Evolutionary conservation across 78 protist genomes (phyloP), one percentile per base, ranked within the genome.

Genomic region (Cavenderia fasciculata): DNA sequence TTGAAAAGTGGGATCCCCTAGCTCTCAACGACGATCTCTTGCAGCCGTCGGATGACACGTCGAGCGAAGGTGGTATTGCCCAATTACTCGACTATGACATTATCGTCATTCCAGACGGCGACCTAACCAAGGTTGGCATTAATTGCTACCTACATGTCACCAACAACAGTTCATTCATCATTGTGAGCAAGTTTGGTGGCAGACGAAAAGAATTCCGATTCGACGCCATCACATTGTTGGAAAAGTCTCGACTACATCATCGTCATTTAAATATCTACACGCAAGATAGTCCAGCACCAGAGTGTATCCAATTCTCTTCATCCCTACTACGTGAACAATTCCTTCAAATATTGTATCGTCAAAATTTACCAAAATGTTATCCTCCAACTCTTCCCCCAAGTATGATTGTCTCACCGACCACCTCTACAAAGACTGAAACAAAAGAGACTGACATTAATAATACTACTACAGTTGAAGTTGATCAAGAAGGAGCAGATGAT

Each of bases 1-100:
- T 89, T 4, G 94, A 75, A 40, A 87, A 74, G 49, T 65, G 59
- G 71, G n/a, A n/a, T n/a, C n/a, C n/a, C n/a, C n/a, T n/a, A n/a
- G n/a, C n/a, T n/a, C n/a, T n/a, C n/a, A n/a, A n/a, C n/a, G n/a
- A n/a, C n/a, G n/a, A n/a, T n/a, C n/a, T n/a, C n/a, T n/a, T n/a
- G n/a, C n/a, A n/a, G n/a, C n/a, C n/a, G n/a, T n/a, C n/a, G n/a
- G n/a, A n/a, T n/a, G n/a, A n/a, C n/a, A n/a, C n/a, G n/a, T n/a
- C n/a, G n/a, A n/a, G n/a, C n/a, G n/a, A n/a, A n/a, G n/a, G n/a
- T n/a, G n/a, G n/a, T n/a, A n/a, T n/a, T n/a, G n/a, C n/a, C n/a
- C n/a, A n/a, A n/a, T n/a, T n/a, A n/a, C n/a, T n/a, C n/a, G n/a
- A n/a, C n/a, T n/a, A n/a, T n/a, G n/a, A n/a, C n/a, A n/a, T n/a